phyloP scores from a whole-genome alignment of 2,329 filamentous ascomycete species.

The Cadophora luteo-olivacea region DNA sequence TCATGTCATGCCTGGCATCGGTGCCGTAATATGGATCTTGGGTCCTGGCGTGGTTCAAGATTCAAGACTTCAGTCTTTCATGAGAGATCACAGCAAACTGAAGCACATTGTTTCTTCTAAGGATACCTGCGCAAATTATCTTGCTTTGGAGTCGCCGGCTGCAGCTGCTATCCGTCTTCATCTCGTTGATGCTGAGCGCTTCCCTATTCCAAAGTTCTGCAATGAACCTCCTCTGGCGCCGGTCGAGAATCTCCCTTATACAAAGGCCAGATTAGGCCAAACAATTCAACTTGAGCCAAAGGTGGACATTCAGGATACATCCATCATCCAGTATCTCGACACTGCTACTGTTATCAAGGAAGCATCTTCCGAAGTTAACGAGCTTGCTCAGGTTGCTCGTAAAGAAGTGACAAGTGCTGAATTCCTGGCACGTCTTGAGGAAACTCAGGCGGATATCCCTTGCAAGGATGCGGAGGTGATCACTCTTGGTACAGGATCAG shows the following conservation, averaged over 20 bases:
- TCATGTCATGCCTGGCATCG: conserved; percentile 70
- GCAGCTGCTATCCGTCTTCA: conserved; percentile 72
- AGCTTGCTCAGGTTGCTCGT: conserved; percentile 58
- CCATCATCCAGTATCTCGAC: conserved; percentile 57
- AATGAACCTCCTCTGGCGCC: conserved; percentile 35
- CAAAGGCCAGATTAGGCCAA: conserved; percentile 37
- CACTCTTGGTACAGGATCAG: conserved; percentile 89
- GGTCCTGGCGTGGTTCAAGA: conserved; percentile 71
- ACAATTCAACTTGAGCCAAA: conserved; percentile 40
- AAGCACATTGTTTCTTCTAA: conserved; percentile 80
- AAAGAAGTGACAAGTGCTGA: conserved; percentile 48
- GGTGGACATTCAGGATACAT: conserved; percentile 49
- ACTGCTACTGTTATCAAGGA: conserved; percentile 51
- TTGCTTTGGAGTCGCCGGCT: conserved; percentile 72
- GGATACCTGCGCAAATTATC: conserved; percentile 77
- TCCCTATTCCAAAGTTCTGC: conserved; percentile 74
- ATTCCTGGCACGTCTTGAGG: conserved; percentile 57
- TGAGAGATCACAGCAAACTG: conserved; percentile 63
- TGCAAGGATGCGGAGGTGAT: conserved; percentile 81
- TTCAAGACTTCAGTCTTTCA: conserved; percentile 70
- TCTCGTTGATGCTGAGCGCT: conserved; percentile 75
- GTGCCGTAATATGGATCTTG: conserved; percentile 81
- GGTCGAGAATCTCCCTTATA: conserved; percentile 27
- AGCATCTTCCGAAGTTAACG: conserved; percentile 52
- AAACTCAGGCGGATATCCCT: conserved; percentile 69